phyloP scores from a whole-genome alignment of 805 yeast species.

The Zygosaccharomyces lentus region DNA sequence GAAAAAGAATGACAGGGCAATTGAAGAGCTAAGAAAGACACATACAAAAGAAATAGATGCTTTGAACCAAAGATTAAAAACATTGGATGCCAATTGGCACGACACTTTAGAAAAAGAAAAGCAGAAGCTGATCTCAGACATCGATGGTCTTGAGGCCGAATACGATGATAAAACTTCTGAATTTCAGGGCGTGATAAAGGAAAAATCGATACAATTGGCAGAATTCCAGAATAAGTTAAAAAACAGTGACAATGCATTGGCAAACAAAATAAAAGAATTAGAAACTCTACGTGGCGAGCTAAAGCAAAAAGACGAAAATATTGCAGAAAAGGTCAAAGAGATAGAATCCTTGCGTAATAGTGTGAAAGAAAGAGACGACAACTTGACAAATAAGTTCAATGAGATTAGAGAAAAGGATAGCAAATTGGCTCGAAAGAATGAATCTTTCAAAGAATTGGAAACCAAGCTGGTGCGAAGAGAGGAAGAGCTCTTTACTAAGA shows the following conservation, averaged over 20 bases:
- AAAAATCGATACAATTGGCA: neutral
- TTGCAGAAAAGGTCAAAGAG: neutral
- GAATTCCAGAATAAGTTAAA: neutral
- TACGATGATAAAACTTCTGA: conserved; percentile 1
- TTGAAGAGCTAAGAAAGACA: conserved; percentile 7
- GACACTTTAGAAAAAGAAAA: conserved; percentile 7
- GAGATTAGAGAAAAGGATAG: neutral
- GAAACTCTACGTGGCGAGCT: neutral
- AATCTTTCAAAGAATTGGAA: conserved; percentile 1
- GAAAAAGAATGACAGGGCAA: conserved; percentile 1
- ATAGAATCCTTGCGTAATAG: conserved; percentile 5
- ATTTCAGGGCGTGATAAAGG: neutral
- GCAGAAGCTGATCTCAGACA: conserved; percentile 1
- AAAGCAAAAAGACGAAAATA: conserved; percentile 6
- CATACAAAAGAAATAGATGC: conserved; percentile 6
- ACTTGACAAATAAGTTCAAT: neutral
- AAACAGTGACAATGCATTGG: neutral
- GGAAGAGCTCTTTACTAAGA: neutral
- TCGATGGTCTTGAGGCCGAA: conserved; percentile 4
- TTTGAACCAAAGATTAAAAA: conserved; percentile 3
- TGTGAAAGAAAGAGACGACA: conserved; percentile 6
- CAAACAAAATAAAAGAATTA: neutral
- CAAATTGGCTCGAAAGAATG: neutral
- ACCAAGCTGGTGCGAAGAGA: conserved; percentile 1
- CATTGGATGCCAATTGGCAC: conserved; percentile 6